phyloP scores from a whole-genome alignment of 306 rosid genomes.

The Trichosanthes truncata region DNA sequence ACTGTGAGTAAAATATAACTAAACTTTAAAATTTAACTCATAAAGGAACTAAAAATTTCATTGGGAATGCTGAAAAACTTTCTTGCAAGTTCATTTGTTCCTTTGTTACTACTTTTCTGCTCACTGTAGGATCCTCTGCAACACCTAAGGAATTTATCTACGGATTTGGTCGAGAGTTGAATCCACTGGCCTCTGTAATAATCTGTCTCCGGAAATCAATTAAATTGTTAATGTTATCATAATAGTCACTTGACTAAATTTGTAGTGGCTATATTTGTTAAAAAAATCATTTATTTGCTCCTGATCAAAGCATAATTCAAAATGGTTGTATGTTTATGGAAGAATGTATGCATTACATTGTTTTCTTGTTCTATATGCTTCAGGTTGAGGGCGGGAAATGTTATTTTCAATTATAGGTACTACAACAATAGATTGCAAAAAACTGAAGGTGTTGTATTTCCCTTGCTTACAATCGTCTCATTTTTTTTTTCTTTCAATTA shows the following conservation, averaged over 20 bases:
- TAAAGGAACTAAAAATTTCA: not conserved
- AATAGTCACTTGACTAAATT: not conserved
- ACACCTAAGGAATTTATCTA: not conserved
- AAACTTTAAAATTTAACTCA: not conserved
- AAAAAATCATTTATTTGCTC: not conserved
- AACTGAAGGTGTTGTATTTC: slow-evolving; percentile 48
- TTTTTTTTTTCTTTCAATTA: not conserved
- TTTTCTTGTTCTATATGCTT: slow-evolving; percentile 20
- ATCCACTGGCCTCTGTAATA: not conserved
- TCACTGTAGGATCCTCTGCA: not conserved
- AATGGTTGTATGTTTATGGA: not conserved
- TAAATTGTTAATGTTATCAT: not conserved
- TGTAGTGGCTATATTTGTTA: not conserved
- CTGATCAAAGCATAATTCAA: not conserved
- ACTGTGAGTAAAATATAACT: not conserved
- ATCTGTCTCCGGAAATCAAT: not conserved
- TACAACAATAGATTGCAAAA: slow-evolving; percentile 51
- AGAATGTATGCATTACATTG: not conserved
- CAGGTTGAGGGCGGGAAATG: slow-evolving; percentile 78
- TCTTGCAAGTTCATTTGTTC: not conserved
- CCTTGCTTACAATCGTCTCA: not conserved
- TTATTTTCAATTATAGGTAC: slow-evolving; percentile 66
- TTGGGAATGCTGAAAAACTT: not conserved
- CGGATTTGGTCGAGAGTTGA: not conserved
- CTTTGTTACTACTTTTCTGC: not conserved